Evolutionary conservation across 2,329 filamentous ascomycete genomes (phyloP).

Genomic region (Dactylellina drechsleri): DNA sequence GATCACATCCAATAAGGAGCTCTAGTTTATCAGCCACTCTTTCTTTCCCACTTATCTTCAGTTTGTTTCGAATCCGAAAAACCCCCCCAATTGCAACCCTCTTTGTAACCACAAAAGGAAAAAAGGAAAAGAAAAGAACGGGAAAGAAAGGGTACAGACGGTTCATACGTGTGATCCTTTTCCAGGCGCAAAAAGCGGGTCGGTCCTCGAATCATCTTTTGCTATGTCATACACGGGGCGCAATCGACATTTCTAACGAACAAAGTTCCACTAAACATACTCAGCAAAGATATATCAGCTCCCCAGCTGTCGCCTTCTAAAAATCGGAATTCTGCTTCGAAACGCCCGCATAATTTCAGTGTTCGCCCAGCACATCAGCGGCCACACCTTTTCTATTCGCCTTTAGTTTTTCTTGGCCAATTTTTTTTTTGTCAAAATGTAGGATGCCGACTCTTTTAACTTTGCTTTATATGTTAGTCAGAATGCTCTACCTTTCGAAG

Average conservation of each 20-base stretch:
- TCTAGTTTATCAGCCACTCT: slow-evolving; percentile 26
- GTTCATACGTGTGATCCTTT: slow-evolving; percentile 23
- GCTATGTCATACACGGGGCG: slow-evolving; percentile 45
- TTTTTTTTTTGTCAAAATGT: slow-evolving; percentile 51
- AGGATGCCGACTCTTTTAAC: slow-evolving; percentile 31
- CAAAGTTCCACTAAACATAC: slow-evolving; percentile 6
- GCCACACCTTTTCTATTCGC: slow-evolving; percentile 39
- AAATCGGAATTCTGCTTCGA: slow-evolving; percentile 22
- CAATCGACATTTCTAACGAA: slow-evolving; percentile 27
- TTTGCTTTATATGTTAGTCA: slow-evolving; percentile 3
- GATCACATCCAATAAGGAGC: slow-evolving; percentile 28
- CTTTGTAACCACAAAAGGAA: slow-evolving; percentile 10
- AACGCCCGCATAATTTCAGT: slow-evolving; percentile 20
- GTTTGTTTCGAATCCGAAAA: slow-evolving; percentile 28
- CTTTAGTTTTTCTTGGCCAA: slow-evolving; percentile 24
- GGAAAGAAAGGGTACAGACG: background rate
- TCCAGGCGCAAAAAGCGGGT: slow-evolving; percentile 18
- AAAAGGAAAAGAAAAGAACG: background rate
- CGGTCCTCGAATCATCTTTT: slow-evolving; percentile 41
- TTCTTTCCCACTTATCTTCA: slow-evolving; percentile 23
- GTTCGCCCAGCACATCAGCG: slow-evolving; percentile 18
- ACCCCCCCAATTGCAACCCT: slow-evolving; percentile 36
- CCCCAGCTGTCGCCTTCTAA: slow-evolving; percentile 19
- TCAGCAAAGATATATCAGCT: slow-evolving; percentile 23
- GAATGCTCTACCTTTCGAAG: slow-evolving; percentile 32